Conservation (phyloP, 2,329 filamentous ascomycete species). For the Ascochyta clinopodiicola region DNA sequence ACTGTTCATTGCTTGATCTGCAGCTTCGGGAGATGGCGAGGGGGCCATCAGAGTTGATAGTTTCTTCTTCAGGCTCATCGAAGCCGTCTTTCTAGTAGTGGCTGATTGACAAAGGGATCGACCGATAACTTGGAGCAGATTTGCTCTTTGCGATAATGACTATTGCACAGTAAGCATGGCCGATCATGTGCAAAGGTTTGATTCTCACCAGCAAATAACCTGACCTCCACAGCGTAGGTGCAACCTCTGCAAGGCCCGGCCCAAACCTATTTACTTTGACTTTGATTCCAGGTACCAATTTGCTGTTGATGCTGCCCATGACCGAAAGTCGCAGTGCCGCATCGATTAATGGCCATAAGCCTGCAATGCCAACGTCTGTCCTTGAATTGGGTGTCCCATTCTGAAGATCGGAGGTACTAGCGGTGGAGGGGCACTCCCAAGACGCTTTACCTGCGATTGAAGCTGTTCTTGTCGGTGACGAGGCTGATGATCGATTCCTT, state of each 20-base stretch:
- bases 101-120: conserved; percentile 39
- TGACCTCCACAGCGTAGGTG: conserved; percentile 50
- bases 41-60: conserved; percentile 6
- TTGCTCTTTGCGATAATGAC: conserved; percentile 43
- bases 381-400: not conserved
- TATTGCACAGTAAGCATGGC: conserved; percentile 8
- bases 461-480: not conserved
- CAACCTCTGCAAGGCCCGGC: conserved; percentile 46
- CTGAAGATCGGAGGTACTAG: not conserved
- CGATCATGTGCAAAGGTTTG: not conserved
- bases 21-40: not conserved
- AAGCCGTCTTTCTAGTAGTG: conserved; percentile 6
- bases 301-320: conserved; percentile 33
- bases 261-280: conserved; percentile 43
- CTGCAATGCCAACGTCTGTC: not conserved
- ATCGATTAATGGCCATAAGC: conserved; percentile 40
- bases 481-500: not conserved
- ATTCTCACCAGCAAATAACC: conserved; percentile 42
- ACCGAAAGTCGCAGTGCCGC: conserved; percentile 47
- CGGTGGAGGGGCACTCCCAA: not conserved
- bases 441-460: not conserved
- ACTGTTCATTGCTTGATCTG: not conserved
- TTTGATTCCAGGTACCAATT: conserved; percentile 31
- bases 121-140: conserved; percentile 49
- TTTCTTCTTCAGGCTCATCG: conserved; percentile 26